These are phyloP conservation scores for Cladochytrium replicatum DNA, from an alignment of 192 early-diverging fungal genomes.

Conservation along the genomic window DNA sequence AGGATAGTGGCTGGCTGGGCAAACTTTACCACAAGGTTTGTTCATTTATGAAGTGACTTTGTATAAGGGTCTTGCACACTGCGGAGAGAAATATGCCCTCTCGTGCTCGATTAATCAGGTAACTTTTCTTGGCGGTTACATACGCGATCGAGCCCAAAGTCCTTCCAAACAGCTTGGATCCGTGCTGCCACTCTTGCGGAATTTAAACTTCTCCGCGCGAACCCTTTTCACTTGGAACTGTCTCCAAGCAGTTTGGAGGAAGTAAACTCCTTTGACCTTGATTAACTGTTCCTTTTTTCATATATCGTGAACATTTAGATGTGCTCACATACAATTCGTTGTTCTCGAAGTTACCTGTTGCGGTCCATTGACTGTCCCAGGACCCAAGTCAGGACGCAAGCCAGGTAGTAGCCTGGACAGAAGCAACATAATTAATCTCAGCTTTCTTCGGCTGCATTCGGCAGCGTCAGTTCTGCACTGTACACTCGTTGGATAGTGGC, in stretches of 20 bases:
- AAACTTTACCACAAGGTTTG: constrained; percentile 28
- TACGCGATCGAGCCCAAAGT: constrained; percentile 47
- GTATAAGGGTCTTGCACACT: constrained; percentile 36
- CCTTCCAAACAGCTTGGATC: constrained; percentile 48
- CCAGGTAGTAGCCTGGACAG: no score
- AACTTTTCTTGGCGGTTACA: no score
- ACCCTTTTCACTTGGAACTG: constrained; percentile 27
- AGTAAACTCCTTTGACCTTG: constrained; percentile 35
- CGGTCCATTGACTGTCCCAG: no score
- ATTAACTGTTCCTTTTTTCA: constrained; percentile 29
- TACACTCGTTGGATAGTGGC: constrained; percentile 39
- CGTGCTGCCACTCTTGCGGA: constrained; percentile 40
- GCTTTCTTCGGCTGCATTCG: no score
- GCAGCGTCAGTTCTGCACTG: no score
- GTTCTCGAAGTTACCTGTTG: no score
- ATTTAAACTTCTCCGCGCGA: constrained; percentile 38
- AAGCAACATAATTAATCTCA: no score
- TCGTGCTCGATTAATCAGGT: no score
- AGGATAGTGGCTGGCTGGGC: no score
- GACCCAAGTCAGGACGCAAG: no score
- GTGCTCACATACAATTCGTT: no score
- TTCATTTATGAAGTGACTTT: constrained; percentile 51
- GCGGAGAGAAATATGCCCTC: constrained; percentile 49
- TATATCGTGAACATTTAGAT: no score
- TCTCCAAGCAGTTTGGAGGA: constrained; percentile 42